Base-by-base conservation (phyloP, 768 basidiomycete genomes). In the Pleurotus sapidus region DNA sequence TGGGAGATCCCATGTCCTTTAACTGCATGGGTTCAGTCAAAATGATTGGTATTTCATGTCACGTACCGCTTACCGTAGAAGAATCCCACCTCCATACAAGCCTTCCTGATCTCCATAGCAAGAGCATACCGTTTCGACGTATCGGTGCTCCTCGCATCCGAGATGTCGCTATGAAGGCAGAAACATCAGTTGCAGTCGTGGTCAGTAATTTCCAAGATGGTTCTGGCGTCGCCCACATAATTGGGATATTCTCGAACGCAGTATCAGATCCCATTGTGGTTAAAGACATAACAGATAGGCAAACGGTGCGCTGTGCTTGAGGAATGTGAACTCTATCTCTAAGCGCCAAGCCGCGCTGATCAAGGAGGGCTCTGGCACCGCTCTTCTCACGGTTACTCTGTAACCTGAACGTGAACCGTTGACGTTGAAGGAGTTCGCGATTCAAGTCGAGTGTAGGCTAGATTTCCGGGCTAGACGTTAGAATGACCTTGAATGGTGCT, bases 1-100 rank as follows among this genome's bases (percentile, higher is more conserved):
- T 84, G 78, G 2, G 84, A 71, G 27, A 95, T 88, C 1, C 84
- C 84, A 62, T 95, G 93, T 60, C 92, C 91, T 65, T 74, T 80
- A 15, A 91, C 89, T 66, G n/a, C 15, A 49, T 20, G 18, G 30
- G n/a, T 11, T 40, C 27, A n/a, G 30, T 6, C 4, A n/a, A 4
- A 27, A 18, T 14, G 20, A 5, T 54, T 15, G 20, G 4, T 8
- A 43, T n/a, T 20, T 25, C 17, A 24, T 25, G 24, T 48, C 18
- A 11, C 23, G 39, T 20, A 6, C 9, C 7, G n/a, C 17, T 17
- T 39, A 54, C 51, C 51, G 42, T 54, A 54, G 51, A 54, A 54
- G 39, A 54, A 54, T 5, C 51, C 51, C 12, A 54, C 51, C 15
- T 54, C 51, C 51, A 43, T 54, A 20, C 51, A 54, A 24, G 51